Evolutionary conservation across 1,284 basidiomycete species (phyloP), one percentile per base, ranked within the genome.

Genomic region (Trametes sp.): DNA sequence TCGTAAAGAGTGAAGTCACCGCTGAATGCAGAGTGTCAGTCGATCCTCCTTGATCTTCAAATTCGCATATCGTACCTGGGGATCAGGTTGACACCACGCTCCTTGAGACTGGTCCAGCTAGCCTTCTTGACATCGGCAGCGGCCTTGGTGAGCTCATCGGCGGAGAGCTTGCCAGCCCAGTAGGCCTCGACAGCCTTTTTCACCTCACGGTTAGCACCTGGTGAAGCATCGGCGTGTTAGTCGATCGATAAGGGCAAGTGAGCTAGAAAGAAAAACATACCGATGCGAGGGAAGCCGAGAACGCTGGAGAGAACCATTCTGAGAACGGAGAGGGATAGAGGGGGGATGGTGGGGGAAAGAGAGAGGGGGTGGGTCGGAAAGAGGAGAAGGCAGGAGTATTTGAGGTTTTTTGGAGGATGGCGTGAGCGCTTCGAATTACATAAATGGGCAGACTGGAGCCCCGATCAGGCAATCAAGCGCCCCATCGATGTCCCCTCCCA

Each of bases 1-100:
- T 99, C 98, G 80, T 99, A 99, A 70, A 99, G 90, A 49, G 97
- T 93, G 81, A 98, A 99, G 76, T 98, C 97, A 75, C 96, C 96
- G 74, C 96, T 98, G 73, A 36, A 69, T 44, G 54, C 59, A 52
- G 35, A 66, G 64, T 44, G 66, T 65, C 65, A 57, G 38, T 53
- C 1, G 54, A 54, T 52, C 14, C 4, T n/a, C 48, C 9, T n/a
- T 6, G 54, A 58, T 57, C 61, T 51, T 31, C 49, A 59, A 56
- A 65, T 58, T 51, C 44, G 50, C 53, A 51, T 44, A 29, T 79
- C 86, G 66, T 70, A 95, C 95, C 95, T 96, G 63, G 98, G 96
- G 78, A 99, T 85, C 74, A 92, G 84, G 76, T 98, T 94, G 66
- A 99, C 96, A 66, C 95, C 94, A 70, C 90, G 87, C 63, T 86